Evolutionary conservation across 2,329 filamentous ascomycete species (phyloP).

Genomic region (Myriosclerotinia scirpicola): DNA sequence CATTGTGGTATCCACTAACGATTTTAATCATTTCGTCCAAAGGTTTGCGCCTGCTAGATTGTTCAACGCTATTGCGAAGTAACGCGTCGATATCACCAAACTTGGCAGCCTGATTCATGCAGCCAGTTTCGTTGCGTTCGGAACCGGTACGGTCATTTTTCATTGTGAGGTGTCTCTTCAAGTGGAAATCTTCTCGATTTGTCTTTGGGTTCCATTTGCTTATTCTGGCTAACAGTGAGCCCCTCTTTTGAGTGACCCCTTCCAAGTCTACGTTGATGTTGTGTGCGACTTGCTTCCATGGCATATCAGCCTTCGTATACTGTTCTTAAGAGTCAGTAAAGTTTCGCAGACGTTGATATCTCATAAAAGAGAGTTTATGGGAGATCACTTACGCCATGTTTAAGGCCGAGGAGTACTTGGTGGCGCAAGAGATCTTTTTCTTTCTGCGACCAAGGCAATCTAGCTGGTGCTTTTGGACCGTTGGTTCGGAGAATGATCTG

Average conservation of each 20-base stretch:
- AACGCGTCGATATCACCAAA: constrained; percentile 8
- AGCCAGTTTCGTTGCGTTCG: background rate
- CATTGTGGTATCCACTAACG: background rate
- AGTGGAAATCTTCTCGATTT: background rate
- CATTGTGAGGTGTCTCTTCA: background rate
- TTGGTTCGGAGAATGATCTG: constrained; percentile 19
- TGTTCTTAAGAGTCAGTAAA: background rate
- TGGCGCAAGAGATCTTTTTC: constrained; percentile 22
- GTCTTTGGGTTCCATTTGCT: constrained; percentile 8
- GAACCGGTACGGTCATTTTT: constrained; percentile 4
- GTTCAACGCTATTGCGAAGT: constrained; percentile 7
- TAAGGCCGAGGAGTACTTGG: constrained; percentile 3
- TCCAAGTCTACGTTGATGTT: constrained; percentile 15
- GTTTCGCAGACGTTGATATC: background rate
- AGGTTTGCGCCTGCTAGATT: background rate
- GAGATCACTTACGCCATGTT: background rate
- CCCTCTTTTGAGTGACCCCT: background rate
- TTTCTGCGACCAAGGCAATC: constrained; percentile 18
- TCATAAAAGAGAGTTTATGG: too few species aligned
- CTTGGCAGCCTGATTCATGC: constrained; percentile 10
- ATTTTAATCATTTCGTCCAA: background rate
- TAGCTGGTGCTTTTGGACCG: background rate
- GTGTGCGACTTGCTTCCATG: constrained; percentile 18
- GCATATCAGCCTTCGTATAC: constrained; percentile 14
- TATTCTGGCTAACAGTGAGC: background rate